Conservation (phyloP, 306 rosid species). For the Psophocarpus tetragonolobus region DNA sequence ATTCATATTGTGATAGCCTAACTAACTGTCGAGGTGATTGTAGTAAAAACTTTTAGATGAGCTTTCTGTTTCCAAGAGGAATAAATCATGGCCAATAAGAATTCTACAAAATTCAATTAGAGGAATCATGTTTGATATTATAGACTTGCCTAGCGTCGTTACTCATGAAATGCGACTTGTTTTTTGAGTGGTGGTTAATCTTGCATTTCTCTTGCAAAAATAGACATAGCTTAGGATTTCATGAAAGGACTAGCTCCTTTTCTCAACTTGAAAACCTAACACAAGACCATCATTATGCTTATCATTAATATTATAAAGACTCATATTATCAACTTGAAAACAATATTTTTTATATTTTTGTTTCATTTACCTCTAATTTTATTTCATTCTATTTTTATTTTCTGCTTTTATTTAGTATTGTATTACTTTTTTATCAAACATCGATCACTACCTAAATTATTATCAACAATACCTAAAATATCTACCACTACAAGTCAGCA, state of each 20-base stretch:
- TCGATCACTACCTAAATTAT: too few species aligned
- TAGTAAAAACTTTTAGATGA: neutral
- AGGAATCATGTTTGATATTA: neutral
- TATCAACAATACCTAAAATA: too few species aligned
- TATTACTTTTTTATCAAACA: too few species aligned
- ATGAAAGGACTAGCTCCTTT: neutral
- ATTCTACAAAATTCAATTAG: neutral
- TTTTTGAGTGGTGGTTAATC: neutral
- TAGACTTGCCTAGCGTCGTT: neutral
- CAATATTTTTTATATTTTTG: too few species aligned
- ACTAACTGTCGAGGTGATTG: neutral
- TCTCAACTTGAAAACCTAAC: neutral
- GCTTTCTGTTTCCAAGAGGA: slow-evolving; percentile 6
- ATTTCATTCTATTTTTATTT: too few species aligned
- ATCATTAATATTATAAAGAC: too few species aligned
- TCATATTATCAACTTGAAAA: too few species aligned
- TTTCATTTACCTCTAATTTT: too few species aligned
- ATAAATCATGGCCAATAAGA: neutral
- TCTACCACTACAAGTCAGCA: too few species aligned
- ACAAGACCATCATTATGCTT: neutral
- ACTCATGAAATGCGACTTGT: neutral
- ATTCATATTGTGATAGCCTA: neutral
- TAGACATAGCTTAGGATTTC: neutral
- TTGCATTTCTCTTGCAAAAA: neutral
- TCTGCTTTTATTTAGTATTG: too few species aligned